phyloP scores from a whole-genome alignment of 2,329 filamentous ascomycete species.

The Allantophomopsis cytisporea region DNA sequence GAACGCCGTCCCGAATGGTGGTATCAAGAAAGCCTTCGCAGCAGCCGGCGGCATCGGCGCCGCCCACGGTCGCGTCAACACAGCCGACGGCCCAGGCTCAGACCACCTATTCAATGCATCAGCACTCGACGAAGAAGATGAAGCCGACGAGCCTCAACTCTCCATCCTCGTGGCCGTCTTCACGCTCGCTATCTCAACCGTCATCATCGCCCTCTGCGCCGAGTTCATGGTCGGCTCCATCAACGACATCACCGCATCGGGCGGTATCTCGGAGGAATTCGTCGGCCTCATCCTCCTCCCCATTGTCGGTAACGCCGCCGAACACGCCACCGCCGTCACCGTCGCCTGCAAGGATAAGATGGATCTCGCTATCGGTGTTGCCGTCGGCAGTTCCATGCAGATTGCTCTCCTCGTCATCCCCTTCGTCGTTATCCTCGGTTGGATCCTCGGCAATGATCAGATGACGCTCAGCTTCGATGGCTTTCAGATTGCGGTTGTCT shows the following conservation, averaged over 20 bases:
- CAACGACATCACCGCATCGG: constrained; percentile 53
- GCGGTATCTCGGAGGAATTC: constrained; percentile 64
- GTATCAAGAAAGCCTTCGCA: constrained; percentile 14
- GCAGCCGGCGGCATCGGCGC: constrained; percentile 17
- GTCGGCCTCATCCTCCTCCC: constrained; percentile 71
- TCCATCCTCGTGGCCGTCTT: constrained; percentile 58
- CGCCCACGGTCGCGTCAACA: constrained; percentile 12
- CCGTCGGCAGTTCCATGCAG: constrained; percentile 73
- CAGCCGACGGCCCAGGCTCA: constrained; percentile 9
- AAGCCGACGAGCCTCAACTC: constrained; percentile 67
- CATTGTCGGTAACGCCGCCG: constrained; percentile 70
- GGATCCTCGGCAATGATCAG: constrained; percentile 53
- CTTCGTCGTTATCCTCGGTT: constrained; percentile 67
- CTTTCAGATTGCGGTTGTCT: constrained; percentile 78
- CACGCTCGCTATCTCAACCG: constrained; percentile 56
- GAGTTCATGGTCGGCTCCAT: constrained; percentile 71
- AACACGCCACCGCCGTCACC: constrained; percentile 75
- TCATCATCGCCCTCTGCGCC: constrained; percentile 62
- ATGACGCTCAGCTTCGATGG: constrained; percentile 61
- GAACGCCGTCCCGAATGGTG: constrained; percentile 19
- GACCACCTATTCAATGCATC: constrained; percentile 26
- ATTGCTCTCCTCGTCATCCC: constrained; percentile 74
- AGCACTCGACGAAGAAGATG: constrained; percentile 33
- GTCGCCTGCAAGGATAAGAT: constrained; percentile 66
- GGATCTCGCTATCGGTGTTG: constrained; percentile 66